Evolutionary conservation across 176 grass and related monocot species (phyloP).

Genomic region (Thalia dealbata): DNA sequence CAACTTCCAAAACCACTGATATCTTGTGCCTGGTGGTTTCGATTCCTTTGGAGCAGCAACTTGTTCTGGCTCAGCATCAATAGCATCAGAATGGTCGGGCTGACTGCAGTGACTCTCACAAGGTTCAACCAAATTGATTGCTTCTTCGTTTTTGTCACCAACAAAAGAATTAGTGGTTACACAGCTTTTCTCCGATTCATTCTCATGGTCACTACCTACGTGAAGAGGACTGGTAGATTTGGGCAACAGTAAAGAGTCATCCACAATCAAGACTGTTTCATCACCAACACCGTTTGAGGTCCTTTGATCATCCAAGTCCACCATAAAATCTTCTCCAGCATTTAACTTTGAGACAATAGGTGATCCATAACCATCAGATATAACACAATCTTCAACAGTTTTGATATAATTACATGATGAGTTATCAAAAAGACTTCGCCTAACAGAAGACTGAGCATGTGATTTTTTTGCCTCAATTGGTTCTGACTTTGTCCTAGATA

Average conservation of each 20-base stretch:
- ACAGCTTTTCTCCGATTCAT: conserved; percentile 58
- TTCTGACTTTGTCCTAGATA: conserved; percentile 43
- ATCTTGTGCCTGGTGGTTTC: background rate
- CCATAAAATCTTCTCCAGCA: conserved; percentile 7
- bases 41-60: background rate
- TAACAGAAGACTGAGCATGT: conserved; percentile 29
- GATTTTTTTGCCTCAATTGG: conserved; percentile 3
- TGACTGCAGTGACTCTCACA: conserved; percentile 23
- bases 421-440: conserved; percentile 48
- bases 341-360: conserved; percentile 13
- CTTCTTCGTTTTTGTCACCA: conserved; percentile 46
- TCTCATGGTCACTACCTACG: conserved; percentile 29
- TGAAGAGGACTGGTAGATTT: conserved; percentile 5
- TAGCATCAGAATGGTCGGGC: conserved; percentile 13
- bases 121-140: conserved; percentile 23
- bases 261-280: conserved; percentile 38
- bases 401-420: conserved; percentile 21
- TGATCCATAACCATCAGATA: conserved; percentile 19
- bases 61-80: conserved; percentile 16
- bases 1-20: conserved; percentile 14
- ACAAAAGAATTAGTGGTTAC: conserved; percentile 59
- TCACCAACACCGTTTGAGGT: conserved; percentile 12
- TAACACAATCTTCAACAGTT: conserved; percentile 27
- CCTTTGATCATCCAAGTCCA: conserved; percentile 18
- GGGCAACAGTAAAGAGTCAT: conserved; percentile 48